Percentiles rank a stretch among this genome's conserved stretches.
phyloP scores from a whole-genome alignment of 768 basidiomycete species.

The Dioszegia hungarica region DNA sequence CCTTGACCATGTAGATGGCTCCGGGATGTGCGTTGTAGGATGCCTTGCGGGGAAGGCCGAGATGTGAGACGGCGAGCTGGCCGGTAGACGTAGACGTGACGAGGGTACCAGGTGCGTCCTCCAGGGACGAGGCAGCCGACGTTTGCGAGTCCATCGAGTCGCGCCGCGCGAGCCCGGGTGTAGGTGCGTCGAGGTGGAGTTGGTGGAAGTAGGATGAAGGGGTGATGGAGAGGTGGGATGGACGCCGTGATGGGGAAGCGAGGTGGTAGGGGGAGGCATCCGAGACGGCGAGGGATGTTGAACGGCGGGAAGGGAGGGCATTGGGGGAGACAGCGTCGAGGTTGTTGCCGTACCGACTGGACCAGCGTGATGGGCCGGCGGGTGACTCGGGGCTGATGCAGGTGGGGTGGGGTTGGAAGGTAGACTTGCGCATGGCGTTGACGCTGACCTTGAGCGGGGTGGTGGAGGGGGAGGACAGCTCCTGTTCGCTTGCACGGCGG shows the following conservation, averaged over 20 bases:
- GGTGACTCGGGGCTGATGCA: slow-evolving; percentile 16
- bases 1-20: slow-evolving; percentile 29
- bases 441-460: slow-evolving; percentile 19
- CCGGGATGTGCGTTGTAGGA: slow-evolving; percentile 38
- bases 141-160: slow-evolving; percentile 28
- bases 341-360: slow-evolving; percentile 13
- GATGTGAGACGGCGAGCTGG: slow-evolving; percentile 18
- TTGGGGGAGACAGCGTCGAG: not conserved
- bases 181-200: slow-evolving; percentile 39
- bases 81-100: slow-evolving; percentile 26
- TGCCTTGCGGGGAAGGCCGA: slow-evolving; percentile 35
- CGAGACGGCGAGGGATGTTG: slow-evolving; percentile 4
- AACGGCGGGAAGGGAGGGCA: slow-evolving; percentile 6
- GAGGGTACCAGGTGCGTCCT: slow-evolving; percentile 27
- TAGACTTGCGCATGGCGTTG: not conserved
- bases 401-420: not conserved
- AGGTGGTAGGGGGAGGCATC: slow-evolving; percentile 14
- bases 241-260: not conserved
- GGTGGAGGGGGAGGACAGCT: slow-evolving; percentile 16
- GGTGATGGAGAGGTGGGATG: slow-evolving; percentile 10
- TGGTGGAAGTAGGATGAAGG: slow-evolving; percentile 16
- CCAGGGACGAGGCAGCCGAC: slow-evolving; percentile 8
- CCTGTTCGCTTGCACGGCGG: slow-evolving; percentile 4
- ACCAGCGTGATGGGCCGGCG: slow-evolving; percentile 15
- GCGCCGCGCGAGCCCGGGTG: slow-evolving; percentile 34